Conservation (phyloP, 2,329 filamentous ascomycete genomes). For the Penicillium sp. region DNA sequence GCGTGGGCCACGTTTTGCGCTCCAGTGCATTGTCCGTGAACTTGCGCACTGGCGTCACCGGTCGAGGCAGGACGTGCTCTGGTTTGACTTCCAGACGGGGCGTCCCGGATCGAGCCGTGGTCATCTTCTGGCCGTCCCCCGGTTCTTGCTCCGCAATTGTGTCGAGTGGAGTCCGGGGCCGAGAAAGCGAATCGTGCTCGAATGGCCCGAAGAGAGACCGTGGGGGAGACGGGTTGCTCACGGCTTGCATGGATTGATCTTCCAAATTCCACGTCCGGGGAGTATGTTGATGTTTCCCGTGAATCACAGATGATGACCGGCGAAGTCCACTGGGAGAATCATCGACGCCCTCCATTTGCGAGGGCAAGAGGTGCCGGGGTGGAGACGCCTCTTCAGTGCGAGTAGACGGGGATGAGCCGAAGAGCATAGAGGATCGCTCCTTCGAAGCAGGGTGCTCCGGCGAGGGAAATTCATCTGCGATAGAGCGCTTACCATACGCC, state of each 20-base stretch:
- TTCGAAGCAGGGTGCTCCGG: constrained; percentile 26
- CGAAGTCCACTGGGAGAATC: constrained; percentile 29
- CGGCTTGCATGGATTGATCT: constrained; percentile 18
- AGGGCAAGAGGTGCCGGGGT: constrained; percentile 16
- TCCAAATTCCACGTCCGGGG: constrained; percentile 32
- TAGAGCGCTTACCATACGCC: constrained; percentile 26
- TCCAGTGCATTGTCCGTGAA: constrained; percentile 35
- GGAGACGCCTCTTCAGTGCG: constrained; percentile 10
- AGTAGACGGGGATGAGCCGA: constrained; percentile 38
- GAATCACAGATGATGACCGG: constrained; percentile 36
- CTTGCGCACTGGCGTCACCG: constrained; percentile 31
- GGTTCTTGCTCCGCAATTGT: constrained; percentile 54
- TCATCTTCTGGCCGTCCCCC: constrained; percentile 35
- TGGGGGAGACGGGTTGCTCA: constrained; percentile 27
- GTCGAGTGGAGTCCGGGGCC: constrained; percentile 46
- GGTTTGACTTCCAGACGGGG: constrained; percentile 42
- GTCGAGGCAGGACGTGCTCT: constrained; percentile 37
- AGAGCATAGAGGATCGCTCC: constrained; percentile 48
- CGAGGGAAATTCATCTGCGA: constrained; percentile 17
- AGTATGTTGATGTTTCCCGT: constrained; percentile 32
- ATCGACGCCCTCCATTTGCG: constrained; percentile 15
- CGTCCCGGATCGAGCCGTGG: constrained; percentile 34
- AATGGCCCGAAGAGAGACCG: constrained; percentile 36
- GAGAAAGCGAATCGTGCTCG: constrained; percentile 29
- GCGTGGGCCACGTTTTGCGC: constrained; percentile 32